Conservation (phyloP, 108 stramenopile genomes). For the Seminavis robusta region DNA sequence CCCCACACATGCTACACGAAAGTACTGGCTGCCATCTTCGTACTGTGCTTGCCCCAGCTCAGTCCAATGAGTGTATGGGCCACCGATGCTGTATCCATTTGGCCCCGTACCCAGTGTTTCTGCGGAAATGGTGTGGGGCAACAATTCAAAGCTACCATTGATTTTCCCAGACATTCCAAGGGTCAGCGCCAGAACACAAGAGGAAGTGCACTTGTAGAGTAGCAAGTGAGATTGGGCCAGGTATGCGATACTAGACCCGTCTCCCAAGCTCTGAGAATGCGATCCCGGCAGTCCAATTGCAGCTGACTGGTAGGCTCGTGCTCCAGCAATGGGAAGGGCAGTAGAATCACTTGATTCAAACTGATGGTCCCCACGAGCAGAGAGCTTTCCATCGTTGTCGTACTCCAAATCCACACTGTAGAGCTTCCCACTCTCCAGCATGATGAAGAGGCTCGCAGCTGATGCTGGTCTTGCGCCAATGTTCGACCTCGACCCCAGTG, state of each 20-base stretch:
- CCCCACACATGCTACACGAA: constrained; percentile 56
- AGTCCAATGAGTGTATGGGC: constrained; percentile 67
- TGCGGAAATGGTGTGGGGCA: constrained; percentile 49
- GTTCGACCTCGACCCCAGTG: too few relatives aligned
- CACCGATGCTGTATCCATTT: constrained; percentile 34
- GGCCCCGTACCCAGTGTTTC: constrained; percentile 27
- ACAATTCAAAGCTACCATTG: constrained; percentile 57
- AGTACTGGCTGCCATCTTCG: constrained; percentile 33
- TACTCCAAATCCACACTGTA: background rate
- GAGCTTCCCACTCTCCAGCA: background rate
- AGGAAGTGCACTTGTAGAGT: constrained; percentile 61
- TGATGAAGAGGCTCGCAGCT: background rate
- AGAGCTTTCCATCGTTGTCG: background rate
- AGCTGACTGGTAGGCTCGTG: constrained; percentile 34
- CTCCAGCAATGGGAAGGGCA: constrained; percentile 50
- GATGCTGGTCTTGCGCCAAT: too few relatives aligned
- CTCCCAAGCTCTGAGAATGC: constrained; percentile 51
- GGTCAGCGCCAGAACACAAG: constrained; percentile 57
- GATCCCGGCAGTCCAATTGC: constrained; percentile 29
- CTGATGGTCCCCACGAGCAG: background rate
- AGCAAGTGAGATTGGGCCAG: constrained; percentile 55
- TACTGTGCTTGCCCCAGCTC: constrained; percentile 46
- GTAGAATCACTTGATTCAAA: constrained; percentile 12
- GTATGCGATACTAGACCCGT: constrained; percentile 51
- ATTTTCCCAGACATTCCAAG: constrained; percentile 52